phyloP scores from a whole-genome alignment of 805 yeast genomes.

The Blastobotrys americana region DNA sequence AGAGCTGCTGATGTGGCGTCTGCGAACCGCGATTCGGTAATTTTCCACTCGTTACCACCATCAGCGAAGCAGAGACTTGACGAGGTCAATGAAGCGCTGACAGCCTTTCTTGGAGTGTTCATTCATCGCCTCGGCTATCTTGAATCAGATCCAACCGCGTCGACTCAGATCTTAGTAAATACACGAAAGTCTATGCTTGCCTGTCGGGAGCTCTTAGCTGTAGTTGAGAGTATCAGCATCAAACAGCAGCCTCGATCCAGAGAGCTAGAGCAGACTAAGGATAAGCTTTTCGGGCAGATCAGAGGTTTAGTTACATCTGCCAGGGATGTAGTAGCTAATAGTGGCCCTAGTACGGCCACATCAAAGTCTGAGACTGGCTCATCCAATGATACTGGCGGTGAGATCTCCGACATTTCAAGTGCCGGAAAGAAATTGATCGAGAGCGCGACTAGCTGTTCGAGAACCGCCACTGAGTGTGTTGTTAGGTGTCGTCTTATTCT shows the following conservation, averaged over 20 bases:
- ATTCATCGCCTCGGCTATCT: constrained; percentile 24
- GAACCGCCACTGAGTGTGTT: constrained; percentile 30
- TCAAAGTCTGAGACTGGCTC: background rate
- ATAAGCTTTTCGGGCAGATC: constrained; percentile 29
- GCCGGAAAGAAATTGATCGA: constrained; percentile 21
- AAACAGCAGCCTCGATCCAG: constrained; percentile 23
- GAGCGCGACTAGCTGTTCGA: constrained; percentile 29
- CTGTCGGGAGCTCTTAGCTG: constrained; percentile 33
- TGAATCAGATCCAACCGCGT: constrained; percentile 26
- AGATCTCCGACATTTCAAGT: constrained; percentile 9
- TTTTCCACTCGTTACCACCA: constrained; percentile 24
- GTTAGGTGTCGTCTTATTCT: constrained; percentile 25
- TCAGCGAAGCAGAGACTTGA: constrained; percentile 29
- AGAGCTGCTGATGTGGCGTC: background rate
- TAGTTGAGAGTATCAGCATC: constrained; percentile 29
- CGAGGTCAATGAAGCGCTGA: constrained; percentile 30
- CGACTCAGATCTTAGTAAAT: constrained; percentile 28
- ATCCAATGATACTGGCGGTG: background rate
- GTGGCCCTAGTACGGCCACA: constrained; percentile 4
- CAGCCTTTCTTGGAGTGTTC: constrained; percentile 30
- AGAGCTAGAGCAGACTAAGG: constrained; percentile 30
- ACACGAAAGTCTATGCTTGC: constrained; percentile 35
- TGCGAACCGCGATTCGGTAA: constrained; percentile 20
- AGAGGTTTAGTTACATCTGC: constrained; percentile 32
- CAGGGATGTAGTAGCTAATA: constrained; percentile 29